These are phyloP conservation scores for Ceratocystis cacaofunesta DNA, from an alignment of 2,329 filamentous ascomycete genomes.

Conservation along the genomic window DNA sequence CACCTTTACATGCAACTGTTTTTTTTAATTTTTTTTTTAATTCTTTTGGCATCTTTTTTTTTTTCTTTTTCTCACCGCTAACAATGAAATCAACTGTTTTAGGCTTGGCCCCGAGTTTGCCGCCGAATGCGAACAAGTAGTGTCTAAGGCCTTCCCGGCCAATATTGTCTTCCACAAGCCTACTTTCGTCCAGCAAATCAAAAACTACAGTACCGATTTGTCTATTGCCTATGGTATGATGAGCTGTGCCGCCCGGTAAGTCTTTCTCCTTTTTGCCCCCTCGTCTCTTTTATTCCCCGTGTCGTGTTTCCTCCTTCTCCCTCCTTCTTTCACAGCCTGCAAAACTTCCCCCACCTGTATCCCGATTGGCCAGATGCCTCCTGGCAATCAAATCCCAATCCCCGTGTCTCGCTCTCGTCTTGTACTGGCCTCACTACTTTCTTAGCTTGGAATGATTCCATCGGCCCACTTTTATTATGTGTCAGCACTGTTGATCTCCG, in stretches of 20 bases:
- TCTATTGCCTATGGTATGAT: slow-evolving; percentile 44
- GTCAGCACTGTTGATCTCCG: neutral
- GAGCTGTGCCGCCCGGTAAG: slow-evolving; percentile 43
- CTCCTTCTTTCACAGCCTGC: slow-evolving; percentile 6
- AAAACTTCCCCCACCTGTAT: neutral
- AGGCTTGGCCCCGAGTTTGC: slow-evolving; percentile 43
- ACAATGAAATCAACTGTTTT: slow-evolving; percentile 19
- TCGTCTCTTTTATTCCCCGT: slow-evolving; percentile 17
- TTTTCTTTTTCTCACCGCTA: slow-evolving; percentile 15
- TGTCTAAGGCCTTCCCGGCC: slow-evolving; percentile 45
- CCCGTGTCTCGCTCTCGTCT: neutral
- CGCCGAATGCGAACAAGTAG: slow-evolving; percentile 44
- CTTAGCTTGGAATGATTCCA: neutral
- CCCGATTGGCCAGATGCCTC: neutral
- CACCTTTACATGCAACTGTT: neutral
- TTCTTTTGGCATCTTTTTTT: slow-evolving; percentile 13
- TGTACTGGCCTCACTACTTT: neutral
- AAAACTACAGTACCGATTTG: slow-evolving; percentile 39
- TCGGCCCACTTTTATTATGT: slow-evolving; percentile 14
- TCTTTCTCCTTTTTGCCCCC: slow-evolving; percentile 17
- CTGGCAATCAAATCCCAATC: neutral
- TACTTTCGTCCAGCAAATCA: slow-evolving; percentile 45
- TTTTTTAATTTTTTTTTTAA: neutral
- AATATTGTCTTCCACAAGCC: slow-evolving; percentile 50
- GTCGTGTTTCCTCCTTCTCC: slow-evolving; percentile 16